A percentile compares a stretch with the other conserved stretches of the same genome.
Conservation (phyloP, 2,329 filamentous ascomycete genomes). For the Rutstroemia sp. region DNA sequence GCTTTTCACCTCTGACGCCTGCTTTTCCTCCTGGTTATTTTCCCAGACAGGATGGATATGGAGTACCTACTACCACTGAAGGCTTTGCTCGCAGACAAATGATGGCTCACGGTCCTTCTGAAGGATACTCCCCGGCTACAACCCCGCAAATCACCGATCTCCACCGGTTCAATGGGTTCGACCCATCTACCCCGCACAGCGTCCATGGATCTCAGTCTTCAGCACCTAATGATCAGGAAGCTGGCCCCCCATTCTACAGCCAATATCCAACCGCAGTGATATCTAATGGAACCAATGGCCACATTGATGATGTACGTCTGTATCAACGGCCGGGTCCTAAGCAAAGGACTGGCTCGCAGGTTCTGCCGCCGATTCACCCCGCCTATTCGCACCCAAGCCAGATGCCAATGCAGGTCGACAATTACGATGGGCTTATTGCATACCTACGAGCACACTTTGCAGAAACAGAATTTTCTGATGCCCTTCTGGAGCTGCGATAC, state of each 20-base stretch:
- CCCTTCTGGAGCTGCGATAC: slow-evolving; percentile 40
- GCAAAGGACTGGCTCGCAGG: slow-evolving; percentile 14
- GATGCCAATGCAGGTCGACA: slow-evolving; percentile 24
- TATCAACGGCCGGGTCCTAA: slow-evolving; percentile 22
- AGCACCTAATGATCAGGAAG: slow-evolving; percentile 37
- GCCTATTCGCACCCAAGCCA: slow-evolving; percentile 13
- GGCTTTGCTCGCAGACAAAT: slow-evolving; percentile 23
- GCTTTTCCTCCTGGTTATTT: slow-evolving; percentile 21
- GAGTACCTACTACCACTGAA: slow-evolving; percentile 13
- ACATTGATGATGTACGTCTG: slow-evolving; percentile 26
- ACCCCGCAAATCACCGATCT: slow-evolving; percentile 22
- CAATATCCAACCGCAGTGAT: slow-evolving; percentile 35
- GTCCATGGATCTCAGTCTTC: slow-evolving; percentile 56
- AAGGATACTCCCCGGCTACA: slow-evolving; percentile 29
- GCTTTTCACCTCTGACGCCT: slow-evolving; percentile 23
- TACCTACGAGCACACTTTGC: slow-evolving; percentile 36
- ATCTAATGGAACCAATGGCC: slow-evolving; percentile 34
- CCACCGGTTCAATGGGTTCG: slow-evolving; percentile 31
- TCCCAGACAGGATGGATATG: slow-evolving; percentile 19
- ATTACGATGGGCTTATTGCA: slow-evolving; percentile 32
- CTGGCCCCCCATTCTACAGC: slow-evolving; percentile 27
- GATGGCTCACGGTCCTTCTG: slow-evolving; percentile 27
- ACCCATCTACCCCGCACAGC: slow-evolving; percentile 51
- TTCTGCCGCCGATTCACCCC: slow-evolving; percentile 10
- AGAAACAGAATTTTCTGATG: slow-evolving; percentile 37